Conservation (phyloP, 2,329 filamentous ascomycete species). For the Colletotrichum sp. region DNA sequence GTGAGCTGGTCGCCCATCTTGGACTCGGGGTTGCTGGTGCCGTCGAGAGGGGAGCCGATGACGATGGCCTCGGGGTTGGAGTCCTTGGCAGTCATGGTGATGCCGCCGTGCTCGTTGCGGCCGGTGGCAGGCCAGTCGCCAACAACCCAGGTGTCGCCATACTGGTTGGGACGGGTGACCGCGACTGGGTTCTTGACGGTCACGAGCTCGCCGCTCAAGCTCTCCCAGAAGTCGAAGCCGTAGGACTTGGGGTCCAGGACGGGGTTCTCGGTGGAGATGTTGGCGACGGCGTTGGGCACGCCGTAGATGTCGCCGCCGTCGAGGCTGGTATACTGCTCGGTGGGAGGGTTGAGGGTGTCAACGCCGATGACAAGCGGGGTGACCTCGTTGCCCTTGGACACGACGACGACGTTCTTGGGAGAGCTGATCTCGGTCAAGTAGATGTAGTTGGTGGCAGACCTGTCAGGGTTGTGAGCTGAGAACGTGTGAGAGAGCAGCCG, state of each 20-base stretch:
- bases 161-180: constrained; percentile 65
- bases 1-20: constrained; percentile 69
- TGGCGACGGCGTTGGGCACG: constrained; percentile 65
- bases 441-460: constrained; percentile 60
- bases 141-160: constrained; percentile 72
- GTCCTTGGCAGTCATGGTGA: constrained; percentile 68
- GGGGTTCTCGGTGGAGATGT: constrained; percentile 65
- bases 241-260: constrained; percentile 64
- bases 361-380: constrained; percentile 65
- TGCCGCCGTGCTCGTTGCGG: constrained; percentile 64
- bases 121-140: constrained; percentile 70
- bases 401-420: constrained; percentile 57
- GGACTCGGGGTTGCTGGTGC: constrained; percentile 63
- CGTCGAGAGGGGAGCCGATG: constrained; percentile 70
- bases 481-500: neutral
- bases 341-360: constrained; percentile 62
- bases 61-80: constrained; percentile 74
- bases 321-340: constrained; percentile 63
- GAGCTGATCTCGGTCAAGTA: constrained; percentile 68
- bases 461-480: constrained; percentile 25
- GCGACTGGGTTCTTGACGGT: constrained; percentile 63
- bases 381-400: constrained; percentile 60
- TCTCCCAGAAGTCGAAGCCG: constrained; percentile 79
- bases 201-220: constrained; percentile 69
- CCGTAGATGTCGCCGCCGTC: constrained; percentile 71